phyloP scores from a whole-genome alignment of 331 rosid genomes.

The Saraca asoca region DNA sequence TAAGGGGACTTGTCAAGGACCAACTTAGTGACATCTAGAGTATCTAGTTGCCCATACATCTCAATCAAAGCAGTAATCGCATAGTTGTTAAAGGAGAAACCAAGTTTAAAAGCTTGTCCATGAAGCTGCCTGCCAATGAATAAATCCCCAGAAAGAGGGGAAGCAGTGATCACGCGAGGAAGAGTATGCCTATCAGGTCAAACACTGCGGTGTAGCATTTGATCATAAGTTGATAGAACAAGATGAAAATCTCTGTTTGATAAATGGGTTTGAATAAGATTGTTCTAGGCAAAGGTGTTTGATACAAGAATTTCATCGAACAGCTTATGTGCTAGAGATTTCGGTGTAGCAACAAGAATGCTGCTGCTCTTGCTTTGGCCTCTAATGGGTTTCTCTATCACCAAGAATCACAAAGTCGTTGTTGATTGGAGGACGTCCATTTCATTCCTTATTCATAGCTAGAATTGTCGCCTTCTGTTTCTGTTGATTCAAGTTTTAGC shows the following conservation, averaged over 20 bases:
- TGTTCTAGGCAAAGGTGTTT: slow-evolving; percentile 74
- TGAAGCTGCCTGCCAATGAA: slow-evolving; percentile 61
- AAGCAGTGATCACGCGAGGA: slow-evolving; percentile 62
- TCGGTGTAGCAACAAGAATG: neutral
- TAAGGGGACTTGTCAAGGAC: slow-evolving; percentile 47
- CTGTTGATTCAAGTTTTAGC: too few species aligned
- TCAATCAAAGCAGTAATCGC: slow-evolving; percentile 57
- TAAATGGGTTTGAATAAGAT: slow-evolving; percentile 61
- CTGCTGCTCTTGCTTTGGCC: neutral
- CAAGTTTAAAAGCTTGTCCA: slow-evolving; percentile 58
- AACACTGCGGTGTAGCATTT: slow-evolving; percentile 61
- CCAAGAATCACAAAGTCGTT: slow-evolving; percentile 1
- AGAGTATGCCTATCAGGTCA: slow-evolving; percentile 64
- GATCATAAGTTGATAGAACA: slow-evolving; percentile 52
- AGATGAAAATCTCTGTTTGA: slow-evolving; percentile 36
- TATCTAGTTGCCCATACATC: slow-evolving; percentile 56
- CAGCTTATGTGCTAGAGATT: slow-evolving; percentile 30
- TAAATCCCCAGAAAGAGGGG: slow-evolving; percentile 46
- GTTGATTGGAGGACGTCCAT: slow-evolving; percentile 40
- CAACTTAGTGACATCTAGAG: slow-evolving; percentile 45
- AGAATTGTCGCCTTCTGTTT: too few species aligned
- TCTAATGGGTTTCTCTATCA: slow-evolving; percentile 9
- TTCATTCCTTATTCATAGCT: too few species aligned
- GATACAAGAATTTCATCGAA: slow-evolving; percentile 57
- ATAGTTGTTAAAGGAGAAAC: slow-evolving; percentile 49